phyloP scores from a whole-genome alignment of 371 early-diverging fungal genomes.

The Mycotypha africana region DNA sequence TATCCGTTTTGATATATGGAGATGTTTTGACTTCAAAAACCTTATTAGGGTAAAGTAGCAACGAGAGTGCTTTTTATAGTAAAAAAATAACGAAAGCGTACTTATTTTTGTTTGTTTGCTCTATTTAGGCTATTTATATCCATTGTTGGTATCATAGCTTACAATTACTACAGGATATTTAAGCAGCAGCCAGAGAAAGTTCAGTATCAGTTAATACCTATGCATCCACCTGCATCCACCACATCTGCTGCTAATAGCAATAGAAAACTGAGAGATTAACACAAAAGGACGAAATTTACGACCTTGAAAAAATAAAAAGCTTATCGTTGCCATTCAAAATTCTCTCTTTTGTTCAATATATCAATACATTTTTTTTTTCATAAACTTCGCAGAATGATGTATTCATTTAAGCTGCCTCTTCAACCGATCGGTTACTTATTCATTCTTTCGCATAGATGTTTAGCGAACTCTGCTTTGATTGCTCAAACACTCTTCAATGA shows the following conservation, averaged over 20 bases:
- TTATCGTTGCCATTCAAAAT: too few relatives aligned
- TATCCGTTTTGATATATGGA: constrained; percentile 50
- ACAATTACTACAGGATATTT: constrained; percentile 53
- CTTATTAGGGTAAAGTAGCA: constrained; percentile 44
- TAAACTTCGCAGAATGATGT: too few relatives aligned
- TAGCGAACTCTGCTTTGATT: too few relatives aligned
- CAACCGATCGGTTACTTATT: too few relatives aligned
- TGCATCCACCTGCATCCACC: constrained; percentile 10
- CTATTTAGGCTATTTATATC: constrained; percentile 47
- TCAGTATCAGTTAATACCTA: constrained; percentile 21
- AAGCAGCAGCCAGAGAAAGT: constrained; percentile 22
- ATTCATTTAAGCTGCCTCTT: too few relatives aligned
- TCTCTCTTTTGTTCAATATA: too few relatives aligned
- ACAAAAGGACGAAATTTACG: too few relatives aligned
- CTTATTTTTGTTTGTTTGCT: not conserved
- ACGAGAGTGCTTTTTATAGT: not conserved
- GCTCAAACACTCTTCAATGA: too few relatives aligned
- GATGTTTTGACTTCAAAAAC: constrained; percentile 44
- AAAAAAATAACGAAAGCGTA: not conserved
- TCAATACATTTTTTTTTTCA: too few relatives aligned
- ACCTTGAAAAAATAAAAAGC: too few relatives aligned
- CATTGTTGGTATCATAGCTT: constrained; percentile 51
- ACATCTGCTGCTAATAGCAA: not conserved
- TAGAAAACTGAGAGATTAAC: constrained; percentile 17
- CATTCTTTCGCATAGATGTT: too few relatives aligned